Percentiles rank a stretch among this genome's conserved stretches.
Conservation (phyloP, 2,329 filamentous ascomycete species). For the Ceratocystis destructans region DNA sequence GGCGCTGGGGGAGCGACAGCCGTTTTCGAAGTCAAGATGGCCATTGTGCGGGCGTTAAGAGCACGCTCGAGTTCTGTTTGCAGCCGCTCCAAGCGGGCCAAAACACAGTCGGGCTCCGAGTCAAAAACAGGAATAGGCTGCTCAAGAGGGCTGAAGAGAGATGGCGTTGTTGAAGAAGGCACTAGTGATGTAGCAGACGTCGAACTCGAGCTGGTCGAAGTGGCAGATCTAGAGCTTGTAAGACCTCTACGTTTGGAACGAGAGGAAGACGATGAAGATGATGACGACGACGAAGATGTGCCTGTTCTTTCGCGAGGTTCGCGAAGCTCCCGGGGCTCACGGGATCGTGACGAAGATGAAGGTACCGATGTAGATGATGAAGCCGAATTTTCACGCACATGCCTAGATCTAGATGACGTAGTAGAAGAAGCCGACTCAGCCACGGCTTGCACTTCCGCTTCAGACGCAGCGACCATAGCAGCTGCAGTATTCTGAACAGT, state of each 20-base stretch:
- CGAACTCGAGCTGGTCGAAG: background rate
- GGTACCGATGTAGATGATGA: slow-evolving; percentile 2
- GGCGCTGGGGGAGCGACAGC: slow-evolving; percentile 42
- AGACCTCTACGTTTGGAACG: slow-evolving; percentile 8
- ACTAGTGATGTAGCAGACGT: slow-evolving; percentile 1
- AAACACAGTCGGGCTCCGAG: slow-evolving; percentile 44
- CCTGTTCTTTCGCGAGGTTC: slow-evolving; percentile 9
- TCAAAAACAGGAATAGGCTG: slow-evolving; percentile 36
- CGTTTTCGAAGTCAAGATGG: slow-evolving; percentile 42
- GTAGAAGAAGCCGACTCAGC: background rate
- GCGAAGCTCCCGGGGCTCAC: background rate
- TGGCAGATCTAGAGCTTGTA: slow-evolving; percentile 10
- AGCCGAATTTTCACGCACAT: slow-evolving; percentile 12
- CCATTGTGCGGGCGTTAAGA: slow-evolving; percentile 49
- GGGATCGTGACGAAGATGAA: slow-evolving; percentile 13
- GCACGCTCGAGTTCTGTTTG: slow-evolving; percentile 49
- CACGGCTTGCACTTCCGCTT: background rate
- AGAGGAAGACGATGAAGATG: slow-evolving; percentile 8
- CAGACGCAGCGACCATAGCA: slow-evolving; percentile 15
- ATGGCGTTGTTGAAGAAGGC: slow-evolving; percentile 28
- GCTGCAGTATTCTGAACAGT: slow-evolving; percentile 17
- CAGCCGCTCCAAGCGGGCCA: slow-evolving; percentile 42
- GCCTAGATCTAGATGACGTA: slow-evolving; percentile 13
- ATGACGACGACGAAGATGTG: slow-evolving; percentile 6
- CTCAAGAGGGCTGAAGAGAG: slow-evolving; percentile 44